A percentile compares a stretch with the other conserved stretches of the same genome.
Evolutionary conservation across 2,329 filamentous ascomycete genomes (phyloP).

Genomic region (Trichothecium roseum): DNA sequence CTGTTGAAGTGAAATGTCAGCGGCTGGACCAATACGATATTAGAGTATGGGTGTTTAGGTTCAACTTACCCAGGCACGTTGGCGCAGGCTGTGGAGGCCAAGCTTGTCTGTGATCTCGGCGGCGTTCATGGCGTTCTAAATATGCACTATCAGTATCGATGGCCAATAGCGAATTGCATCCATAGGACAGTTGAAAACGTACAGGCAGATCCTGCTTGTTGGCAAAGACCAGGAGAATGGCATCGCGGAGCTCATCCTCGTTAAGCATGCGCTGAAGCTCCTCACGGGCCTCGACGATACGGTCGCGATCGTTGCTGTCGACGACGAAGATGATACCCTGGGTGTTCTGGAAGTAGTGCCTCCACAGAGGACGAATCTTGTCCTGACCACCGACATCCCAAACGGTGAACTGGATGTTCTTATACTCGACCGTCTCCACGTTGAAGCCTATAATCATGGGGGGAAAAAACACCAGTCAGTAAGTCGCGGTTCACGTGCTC

Average conservation of each 20-base stretch:
- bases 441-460: constrained; percentile 72
- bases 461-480: constrained; percentile 1
- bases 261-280: constrained; percentile 98
- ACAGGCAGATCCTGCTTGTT: constrained; percentile 99
- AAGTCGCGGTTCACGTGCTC: neutral
- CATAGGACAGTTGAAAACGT: too few species aligned
- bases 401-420: constrained; percentile 99
- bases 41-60: constrained; percentile 3
- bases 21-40: constrained; percentile 3
- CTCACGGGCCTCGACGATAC: constrained; percentile 92
- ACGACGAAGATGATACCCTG: constrained; percentile 99
- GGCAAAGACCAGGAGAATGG: constrained; percentile 92
- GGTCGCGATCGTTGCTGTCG: constrained; percentile 96
- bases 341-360: constrained; percentile 99
- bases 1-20: constrained; percentile 33
- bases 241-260: constrained; percentile 96
- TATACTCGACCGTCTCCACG: constrained; percentile 99
- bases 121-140: constrained; percentile 96
- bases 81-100: constrained; percentile 96
- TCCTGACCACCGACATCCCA: constrained; percentile 99
- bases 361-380: constrained; percentile 99
- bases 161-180: too few species aligned
- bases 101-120: constrained; percentile 99
- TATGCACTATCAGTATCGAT: neutral
- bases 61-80: constrained; percentile 89